These are phyloP conservation scores for Delitschia confertaspora DNA, from an alignment of 495 filamentous ascomycete species.

Conservation along the genomic window DNA sequence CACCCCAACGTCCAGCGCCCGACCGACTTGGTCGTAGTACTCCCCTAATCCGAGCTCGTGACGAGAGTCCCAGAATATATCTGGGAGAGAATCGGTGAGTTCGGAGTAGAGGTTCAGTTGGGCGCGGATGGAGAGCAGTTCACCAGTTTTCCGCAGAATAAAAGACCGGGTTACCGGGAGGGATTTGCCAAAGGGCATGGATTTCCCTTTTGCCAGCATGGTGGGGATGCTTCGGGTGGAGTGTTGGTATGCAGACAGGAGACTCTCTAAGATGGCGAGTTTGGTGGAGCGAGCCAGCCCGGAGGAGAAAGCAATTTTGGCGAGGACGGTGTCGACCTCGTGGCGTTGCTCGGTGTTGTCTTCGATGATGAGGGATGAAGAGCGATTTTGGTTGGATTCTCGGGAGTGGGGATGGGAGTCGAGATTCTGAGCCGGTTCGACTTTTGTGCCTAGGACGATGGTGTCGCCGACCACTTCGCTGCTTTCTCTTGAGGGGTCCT, in stretches of 20 bases:
- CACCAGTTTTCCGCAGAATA: slow-evolving; percentile 86
- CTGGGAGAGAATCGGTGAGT: slow-evolving; percentile 86
- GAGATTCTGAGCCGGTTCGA: slow-evolving; percentile 20
- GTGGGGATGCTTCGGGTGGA: slow-evolving; percentile 71
- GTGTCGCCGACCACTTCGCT: slow-evolving; percentile 81
- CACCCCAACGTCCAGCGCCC: slow-evolving; percentile 83
- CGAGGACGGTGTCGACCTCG: slow-evolving; percentile 66
- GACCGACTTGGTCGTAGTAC: slow-evolving; percentile 89
- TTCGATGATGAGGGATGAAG: slow-evolving; percentile 24
- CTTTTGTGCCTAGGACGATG: slow-evolving; percentile 76
- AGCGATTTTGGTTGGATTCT: slow-evolving; percentile 11
- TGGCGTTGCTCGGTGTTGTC: slow-evolving; percentile 28
- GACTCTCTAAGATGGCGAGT: slow-evolving; percentile 80
- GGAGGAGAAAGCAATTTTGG: slow-evolving; percentile 93
- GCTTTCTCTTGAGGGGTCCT: slow-evolving; percentile 64
- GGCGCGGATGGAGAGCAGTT: slow-evolving; percentile 80
- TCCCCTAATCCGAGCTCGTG: slow-evolving; percentile 77
- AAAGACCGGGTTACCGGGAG: slow-evolving; percentile 65
- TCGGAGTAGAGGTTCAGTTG: slow-evolving; percentile 96
- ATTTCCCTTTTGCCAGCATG: slow-evolving; percentile 54
- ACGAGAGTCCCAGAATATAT: slow-evolving; percentile 91
- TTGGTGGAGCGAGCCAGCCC: slow-evolving; percentile 94
- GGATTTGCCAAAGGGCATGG: slow-evolving; percentile 19
- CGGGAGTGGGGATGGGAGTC: slow-evolving; percentile 8
- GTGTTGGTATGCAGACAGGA: slow-evolving; percentile 74